Base-by-base conservation (phyloP, 352 stramenopile species). In the Thalassiosira mediterranea region DNA sequence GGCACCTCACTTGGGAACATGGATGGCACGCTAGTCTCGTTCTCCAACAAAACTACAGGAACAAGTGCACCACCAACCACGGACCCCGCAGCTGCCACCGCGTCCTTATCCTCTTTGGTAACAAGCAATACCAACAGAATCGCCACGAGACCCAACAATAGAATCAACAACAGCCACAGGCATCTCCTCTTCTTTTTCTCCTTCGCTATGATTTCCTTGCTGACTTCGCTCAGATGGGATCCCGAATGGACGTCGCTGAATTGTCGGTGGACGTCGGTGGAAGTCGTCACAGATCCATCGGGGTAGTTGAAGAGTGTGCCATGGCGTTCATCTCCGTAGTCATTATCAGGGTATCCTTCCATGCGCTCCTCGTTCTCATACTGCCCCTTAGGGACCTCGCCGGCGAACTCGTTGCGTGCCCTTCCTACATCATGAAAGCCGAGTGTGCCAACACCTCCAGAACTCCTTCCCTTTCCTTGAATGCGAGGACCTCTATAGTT, bases 51-150 rank as follows among this genome's bases (percentile, higher is more conserved):
- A 17, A 53, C 17, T 5, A 21, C 8, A 17, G 44, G 44, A 21
- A 21, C 8, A n/a, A 53, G 8, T 7, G 19, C 44, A 5, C 8
- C 44, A 10, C 8, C 44, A 10, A 5, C 44, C 34, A 42, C 34
- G 34, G 34, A 7, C 13, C 13, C 13, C 8, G 44, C 44, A 8
- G 8, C 44, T 5, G 44, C 44, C 8, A 28, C 44, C 5, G 8
- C 44, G 19, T 52, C 26, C 31, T 64, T 11, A 4, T 60, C 32
- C 28, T 19, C 17, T 40, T 38, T 62, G 38, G 10, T 66, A 37
- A 52, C 46, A 1, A 80, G 17, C 8, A 80, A 31, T 15, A 60
- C 38, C 51, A 29, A 44, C 4, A 74, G 51, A 23, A 74, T 25
- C 25, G 70, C 23, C 17, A 74, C 37, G 21, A 70, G 38, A 4